Base-by-base conservation (phyloP, 345 rosid species). In the Orychophragmus violaceus region DNA sequence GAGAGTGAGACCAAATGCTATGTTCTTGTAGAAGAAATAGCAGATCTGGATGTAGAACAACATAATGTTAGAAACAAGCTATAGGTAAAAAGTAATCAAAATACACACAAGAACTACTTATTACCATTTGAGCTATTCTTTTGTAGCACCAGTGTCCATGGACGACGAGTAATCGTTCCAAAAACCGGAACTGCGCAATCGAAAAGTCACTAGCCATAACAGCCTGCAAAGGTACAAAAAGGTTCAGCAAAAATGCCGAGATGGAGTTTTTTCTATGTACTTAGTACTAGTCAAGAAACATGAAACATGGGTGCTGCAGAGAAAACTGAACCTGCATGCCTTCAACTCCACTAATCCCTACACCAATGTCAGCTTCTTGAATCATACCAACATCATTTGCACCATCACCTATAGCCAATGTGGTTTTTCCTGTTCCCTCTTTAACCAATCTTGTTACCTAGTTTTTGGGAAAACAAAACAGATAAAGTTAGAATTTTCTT, bases 121-220 rank as follows among this genome's bases (percentile, higher is more conserved):
- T 80, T 90, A 94, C 97, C 99, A 94, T 94, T 74, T 88, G 94
- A 74, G 99, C 88, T 59, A 94, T 90, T 66, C 99, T 82, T 85
- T 88, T 87, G 82, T 94, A 94, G 77, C 99, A 93, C 99, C 99
- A 93, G 77, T 93, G 99, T 64, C 99, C 99, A 74, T 93, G 99
- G 62, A 93, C 97, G 12, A 93, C 97, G 22, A 93, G 82, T 64
- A 93, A 90, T 69, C 97, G 87, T 82, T 93, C 97, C 80, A 93
- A 76, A 72, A 86, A 93, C 48, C 92, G 95, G 63, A 93, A 93
- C 74, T 93, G 99, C 16, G 96, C 91, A 55, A 93, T 82, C 3
- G 99, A 82, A 79, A 94, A 90, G 74, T 94, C 99, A 74, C 99
- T 94, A 51, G 99, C 96, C 99, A 94, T 94, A 62, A 94, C 99